phyloP scores from a whole-genome alignment of 2,329 filamentous ascomycete genomes.

The Hirsutella minnesotensis region DNA sequence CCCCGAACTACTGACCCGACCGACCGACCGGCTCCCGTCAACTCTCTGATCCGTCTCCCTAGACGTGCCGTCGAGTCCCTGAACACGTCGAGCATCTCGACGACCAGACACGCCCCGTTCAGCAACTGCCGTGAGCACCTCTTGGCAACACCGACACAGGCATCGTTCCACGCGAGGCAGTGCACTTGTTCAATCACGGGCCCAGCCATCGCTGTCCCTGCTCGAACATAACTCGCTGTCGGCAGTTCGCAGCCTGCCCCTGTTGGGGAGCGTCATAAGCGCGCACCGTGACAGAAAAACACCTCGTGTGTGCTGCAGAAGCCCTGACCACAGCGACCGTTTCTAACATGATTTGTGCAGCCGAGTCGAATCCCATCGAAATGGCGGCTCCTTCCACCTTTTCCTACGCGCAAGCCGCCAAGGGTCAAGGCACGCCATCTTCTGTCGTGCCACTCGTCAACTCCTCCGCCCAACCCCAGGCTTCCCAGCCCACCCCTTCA shows the following conservation, averaged over 20 bases:
- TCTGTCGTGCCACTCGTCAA: slow-evolving; percentile 15
- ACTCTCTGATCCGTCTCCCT: background rate
- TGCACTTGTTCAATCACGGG: background rate
- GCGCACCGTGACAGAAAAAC: slow-evolving; percentile 5
- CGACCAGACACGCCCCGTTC: background rate
- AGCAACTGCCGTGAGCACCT: background rate
- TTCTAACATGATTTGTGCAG: slow-evolving; percentile 17
- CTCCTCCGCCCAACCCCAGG: slow-evolving; percentile 12
- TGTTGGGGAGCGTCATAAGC: slow-evolving; percentile 8
- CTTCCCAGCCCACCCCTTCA: slow-evolving; percentile 15
- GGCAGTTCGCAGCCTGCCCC: slow-evolving; percentile 5
- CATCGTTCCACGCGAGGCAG: background rate
- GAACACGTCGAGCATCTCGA: background rate
- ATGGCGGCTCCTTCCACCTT: slow-evolving; percentile 55
- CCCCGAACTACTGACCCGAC: slow-evolving; percentile 1
- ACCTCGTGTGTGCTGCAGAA: slow-evolving; percentile 9
- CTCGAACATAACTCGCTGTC: background rate
- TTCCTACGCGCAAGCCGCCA: slow-evolving; percentile 92
- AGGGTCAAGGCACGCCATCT: slow-evolving; percentile 48
- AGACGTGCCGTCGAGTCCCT: background rate
- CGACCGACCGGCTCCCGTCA: background rate
- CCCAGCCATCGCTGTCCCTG: background rate
- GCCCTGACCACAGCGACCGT: slow-evolving; percentile 8
- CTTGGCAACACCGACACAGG: background rate
- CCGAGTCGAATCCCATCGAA: slow-evolving; percentile 16